Conservation (phyloP, 805 yeast genomes). For the Metschnikowia kunwiensis region DNA sequence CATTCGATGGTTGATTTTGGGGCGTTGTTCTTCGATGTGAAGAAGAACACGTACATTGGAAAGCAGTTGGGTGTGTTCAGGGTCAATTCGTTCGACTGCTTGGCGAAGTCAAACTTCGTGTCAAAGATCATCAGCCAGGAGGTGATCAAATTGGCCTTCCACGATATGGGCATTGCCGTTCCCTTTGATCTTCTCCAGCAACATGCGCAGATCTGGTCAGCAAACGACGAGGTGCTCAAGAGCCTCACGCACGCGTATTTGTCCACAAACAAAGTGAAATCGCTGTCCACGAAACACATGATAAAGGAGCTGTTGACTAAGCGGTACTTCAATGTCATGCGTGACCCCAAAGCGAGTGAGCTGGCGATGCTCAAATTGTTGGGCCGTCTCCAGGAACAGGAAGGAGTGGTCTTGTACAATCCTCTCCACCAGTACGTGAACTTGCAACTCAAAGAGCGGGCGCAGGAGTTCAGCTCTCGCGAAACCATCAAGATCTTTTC, state of each 20-base stretch:
- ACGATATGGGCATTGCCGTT: slow-evolving; percentile 38
- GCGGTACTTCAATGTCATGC: slow-evolving; percentile 41
- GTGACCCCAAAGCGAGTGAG: slow-evolving; percentile 38
- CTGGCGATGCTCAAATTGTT: slow-evolving; percentile 46
- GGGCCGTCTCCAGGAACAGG: slow-evolving; percentile 48
- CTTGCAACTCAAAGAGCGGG: slow-evolving; percentile 37
- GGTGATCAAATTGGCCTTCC: slow-evolving; percentile 45
- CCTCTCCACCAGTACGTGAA: slow-evolving; percentile 54
- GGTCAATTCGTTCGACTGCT: slow-evolving; percentile 48
- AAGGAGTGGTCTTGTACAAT: slow-evolving; percentile 42
- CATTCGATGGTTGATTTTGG: slow-evolving; percentile 43
- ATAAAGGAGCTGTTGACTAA: slow-evolving; percentile 36
- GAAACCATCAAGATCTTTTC: slow-evolving; percentile 44
- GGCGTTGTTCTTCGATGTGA: slow-evolving; percentile 42
- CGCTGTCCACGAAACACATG: slow-evolving; percentile 39
- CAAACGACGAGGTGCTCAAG: slow-evolving; percentile 41
- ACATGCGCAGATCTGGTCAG: slow-evolving; percentile 47
- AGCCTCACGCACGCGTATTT: slow-evolving; percentile 39
- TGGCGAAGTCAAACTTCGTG: slow-evolving; percentile 48
- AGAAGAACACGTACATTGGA: slow-evolving; percentile 35
- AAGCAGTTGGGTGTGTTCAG: slow-evolving; percentile 52
- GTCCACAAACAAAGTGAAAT: slow-evolving; percentile 39
- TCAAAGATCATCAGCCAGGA: slow-evolving; percentile 47
- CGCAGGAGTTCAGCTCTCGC: slow-evolving; percentile 38
- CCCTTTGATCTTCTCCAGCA: slow-evolving; percentile 34